Base-by-base conservation (phyloP, 805 yeast species). In the Saturnispora besseyi region DNA sequence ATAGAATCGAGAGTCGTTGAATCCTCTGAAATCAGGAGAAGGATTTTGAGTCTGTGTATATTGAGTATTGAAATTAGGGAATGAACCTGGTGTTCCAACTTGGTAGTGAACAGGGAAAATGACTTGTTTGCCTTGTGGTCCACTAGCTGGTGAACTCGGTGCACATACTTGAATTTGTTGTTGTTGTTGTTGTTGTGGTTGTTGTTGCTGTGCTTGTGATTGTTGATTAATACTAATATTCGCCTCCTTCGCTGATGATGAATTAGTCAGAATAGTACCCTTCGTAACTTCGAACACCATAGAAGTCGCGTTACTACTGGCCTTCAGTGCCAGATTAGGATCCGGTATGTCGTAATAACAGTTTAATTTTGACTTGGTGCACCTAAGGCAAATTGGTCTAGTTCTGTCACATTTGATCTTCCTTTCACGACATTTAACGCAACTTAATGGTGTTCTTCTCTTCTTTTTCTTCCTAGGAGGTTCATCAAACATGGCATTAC, bases 381-480 rank as follows among this genome's bases (percentile, higher is more conserved):
- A 61, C 24, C 55, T 29, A 3, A 43, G 21, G 42, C 65, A 61
- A 2, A 12, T 15, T 10, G 65, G 65, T 41, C 56, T 55, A 2
- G 41, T 28, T 26, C 60, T 48, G 45, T 59, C 63, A 52, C 65
- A 61, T 42, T 57, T 59, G 29, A 61, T 49, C 48, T 61, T 61
- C 28, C 54, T 51, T 32, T 46, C 48, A 13, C 63, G 42, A 45
- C 65, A 61, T 13, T 28, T 30, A 5, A 53, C 42, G 41, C 65
- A 61, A 1, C 62, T 57, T 8, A 57, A 46, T 1, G 63, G 62
- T 4, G 57, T 53, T 51, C 63, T 53, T 15, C 64, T 48, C 30
- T 52, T 48, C 46, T 55, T 55, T 38, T 59, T 59, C 26, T 41
- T 30, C 11, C 18, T 44, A 15, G 43, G 36, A 11, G 24, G 18